phyloP scores from a whole-genome alignment of 306 rosid species.

The Datisca glomerata region DNA sequence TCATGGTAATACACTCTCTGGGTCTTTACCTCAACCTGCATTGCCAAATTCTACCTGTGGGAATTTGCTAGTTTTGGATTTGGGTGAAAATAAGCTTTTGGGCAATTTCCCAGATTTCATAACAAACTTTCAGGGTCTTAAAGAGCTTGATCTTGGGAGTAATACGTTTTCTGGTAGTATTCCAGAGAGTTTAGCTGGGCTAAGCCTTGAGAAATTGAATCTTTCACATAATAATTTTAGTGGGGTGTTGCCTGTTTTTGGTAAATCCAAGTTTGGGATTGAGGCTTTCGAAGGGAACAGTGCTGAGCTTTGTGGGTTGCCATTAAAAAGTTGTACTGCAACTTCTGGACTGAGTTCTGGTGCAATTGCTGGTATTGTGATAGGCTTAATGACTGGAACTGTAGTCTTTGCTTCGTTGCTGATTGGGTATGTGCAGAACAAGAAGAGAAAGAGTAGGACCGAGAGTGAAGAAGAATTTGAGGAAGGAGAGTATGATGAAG shows the following conservation, averaged over 20 bases:
- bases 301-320: conserved; percentile 75
- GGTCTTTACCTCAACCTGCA: conserved; percentile 63
- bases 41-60: conserved; percentile 69
- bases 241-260: conserved; percentile 68
- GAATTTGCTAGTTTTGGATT: conserved; percentile 50
- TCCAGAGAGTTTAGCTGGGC: conserved; percentile 34
- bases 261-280: conserved; percentile 44
- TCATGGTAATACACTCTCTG: conserved; percentile 49
- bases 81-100: conserved; percentile 59
- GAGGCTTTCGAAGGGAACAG: conserved; percentile 78
- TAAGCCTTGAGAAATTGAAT: conserved; percentile 65
- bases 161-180: conserved; percentile 55
- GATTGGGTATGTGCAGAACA: conserved; percentile 81
- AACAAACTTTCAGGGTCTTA: conserved; percentile 45
- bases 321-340: conserved; percentile 54
- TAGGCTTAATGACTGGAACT: conserved; percentile 76
- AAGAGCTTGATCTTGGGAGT: conserved; percentile 58
- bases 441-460: conserved; percentile 53
- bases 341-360: conserved; percentile 69
- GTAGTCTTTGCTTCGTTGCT: conserved; percentile 80
- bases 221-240: conserved; percentile 86
- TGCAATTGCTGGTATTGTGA: conserved; percentile 90
- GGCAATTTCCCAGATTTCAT: conserved; percentile 76
- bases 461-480: conserved; percentile 83
- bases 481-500: conserved; percentile 63